These are phyloP conservation scores for Coriolopsis trogii DNA, from an alignment of 1,284 basidiomycete genomes.

Conservation along the genomic window DNA sequence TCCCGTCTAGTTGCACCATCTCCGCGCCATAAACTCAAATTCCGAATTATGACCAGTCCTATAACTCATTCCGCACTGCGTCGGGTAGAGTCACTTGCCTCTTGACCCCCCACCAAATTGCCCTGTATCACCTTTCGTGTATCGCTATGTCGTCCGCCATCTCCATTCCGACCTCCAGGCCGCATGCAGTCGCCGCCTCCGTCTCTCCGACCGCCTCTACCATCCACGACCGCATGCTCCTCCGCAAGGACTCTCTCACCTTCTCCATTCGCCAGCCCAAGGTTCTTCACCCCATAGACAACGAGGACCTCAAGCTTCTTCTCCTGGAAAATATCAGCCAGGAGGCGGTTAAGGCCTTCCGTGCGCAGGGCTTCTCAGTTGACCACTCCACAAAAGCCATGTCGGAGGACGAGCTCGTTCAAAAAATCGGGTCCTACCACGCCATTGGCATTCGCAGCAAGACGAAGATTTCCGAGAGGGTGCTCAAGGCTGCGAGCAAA, in stretches of 20 bases:
- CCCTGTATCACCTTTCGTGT: background rate
- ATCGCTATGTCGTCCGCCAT: constrained; percentile 41
- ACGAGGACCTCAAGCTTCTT: constrained; percentile 76
- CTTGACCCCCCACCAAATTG: background rate
- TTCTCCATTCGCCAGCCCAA: constrained; percentile 55
- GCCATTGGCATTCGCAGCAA: constrained; percentile 97
- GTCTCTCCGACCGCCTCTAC: constrained; percentile 50
- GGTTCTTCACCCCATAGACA: constrained; percentile 77
- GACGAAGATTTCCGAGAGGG: constrained; percentile 92
- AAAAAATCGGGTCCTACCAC: constrained; percentile 88
- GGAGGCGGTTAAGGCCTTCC: constrained; percentile 85
- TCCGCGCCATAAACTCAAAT: constrained; percentile 12
- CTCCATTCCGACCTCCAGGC: constrained; percentile 39
- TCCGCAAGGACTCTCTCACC: constrained; percentile 30
- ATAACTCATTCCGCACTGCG: constrained; percentile 1
- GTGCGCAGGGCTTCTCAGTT: constrained; percentile 88
- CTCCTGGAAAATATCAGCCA: constrained; percentile 96
- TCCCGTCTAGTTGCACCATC: constrained; percentile 15
- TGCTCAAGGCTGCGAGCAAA: constrained; percentile 86
- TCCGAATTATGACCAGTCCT: constrained; percentile 16
- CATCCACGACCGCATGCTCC: constrained; percentile 50
- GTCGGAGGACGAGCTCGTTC: constrained; percentile 90
- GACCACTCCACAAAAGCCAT: constrained; percentile 89
- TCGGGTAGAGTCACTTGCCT: constrained; percentile 3
- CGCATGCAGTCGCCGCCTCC: constrained; percentile 41